Percentiles rank a stretch among this genome's conserved stretches.
Conservation (phyloP, 257 asterid species). For the Parsonsia alboflavescens region DNA sequence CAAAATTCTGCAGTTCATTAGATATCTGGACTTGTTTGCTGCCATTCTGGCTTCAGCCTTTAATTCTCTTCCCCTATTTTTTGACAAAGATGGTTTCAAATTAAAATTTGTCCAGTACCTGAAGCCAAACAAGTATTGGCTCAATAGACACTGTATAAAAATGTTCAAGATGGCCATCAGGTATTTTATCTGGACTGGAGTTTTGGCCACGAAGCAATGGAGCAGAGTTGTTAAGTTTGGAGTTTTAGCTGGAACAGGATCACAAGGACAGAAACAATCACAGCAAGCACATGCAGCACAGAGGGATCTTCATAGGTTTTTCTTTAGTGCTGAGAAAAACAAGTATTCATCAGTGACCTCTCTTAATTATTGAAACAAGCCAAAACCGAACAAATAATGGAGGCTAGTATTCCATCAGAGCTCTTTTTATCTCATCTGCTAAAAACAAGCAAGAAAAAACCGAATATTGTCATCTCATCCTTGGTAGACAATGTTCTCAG, state of each 20-base stretch:
- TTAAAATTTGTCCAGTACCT: background rate
- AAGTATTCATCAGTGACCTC: background rate
- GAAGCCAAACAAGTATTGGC: background rate
- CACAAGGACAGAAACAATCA: background rate
- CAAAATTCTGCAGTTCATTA: background rate
- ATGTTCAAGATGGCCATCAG: background rate
- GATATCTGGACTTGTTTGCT: background rate
- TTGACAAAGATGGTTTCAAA: background rate
- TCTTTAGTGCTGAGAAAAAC: background rate
- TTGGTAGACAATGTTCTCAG: background rate
- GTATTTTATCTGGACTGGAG: background rate
- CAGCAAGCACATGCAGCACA: background rate
- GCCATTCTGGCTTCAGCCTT: background rate
- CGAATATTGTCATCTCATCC: background rate
- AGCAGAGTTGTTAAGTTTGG: background rate
- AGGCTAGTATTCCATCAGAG: background rate
- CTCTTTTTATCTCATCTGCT: background rate
- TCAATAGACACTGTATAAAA: background rate
- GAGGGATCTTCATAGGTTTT: background rate
- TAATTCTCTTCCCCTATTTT: background rate
- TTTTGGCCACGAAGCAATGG: background rate
- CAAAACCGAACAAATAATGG: background rate
- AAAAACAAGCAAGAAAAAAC: background rate
- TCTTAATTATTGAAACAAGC: background rate
- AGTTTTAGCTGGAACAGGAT: background rate